Conservation (phyloP, 2,329 filamentous ascomycete species). For the Tolypocladium tropicale region DNA sequence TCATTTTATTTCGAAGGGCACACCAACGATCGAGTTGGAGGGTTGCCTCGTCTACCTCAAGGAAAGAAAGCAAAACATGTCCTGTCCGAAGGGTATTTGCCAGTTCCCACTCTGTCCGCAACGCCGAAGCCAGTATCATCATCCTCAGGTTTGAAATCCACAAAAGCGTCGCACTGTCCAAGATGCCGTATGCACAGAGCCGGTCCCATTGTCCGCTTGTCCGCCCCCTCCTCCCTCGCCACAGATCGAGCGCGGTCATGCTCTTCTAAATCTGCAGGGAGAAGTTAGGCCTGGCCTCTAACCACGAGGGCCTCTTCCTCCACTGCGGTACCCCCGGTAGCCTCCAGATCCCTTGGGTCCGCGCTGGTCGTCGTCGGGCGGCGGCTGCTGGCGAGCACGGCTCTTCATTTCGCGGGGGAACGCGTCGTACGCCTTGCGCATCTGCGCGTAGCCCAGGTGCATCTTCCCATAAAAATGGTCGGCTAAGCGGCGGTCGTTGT, state of each 20-base stretch:
- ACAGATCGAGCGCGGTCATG: not conserved
- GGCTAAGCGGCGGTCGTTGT: conserved; percentile 87
- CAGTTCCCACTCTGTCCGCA: not conserved
- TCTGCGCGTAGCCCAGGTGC: conserved; percentile 96
- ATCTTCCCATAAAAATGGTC: conserved; percentile 99
- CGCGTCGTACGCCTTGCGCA: conserved; percentile 87
- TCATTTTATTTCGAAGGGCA: not conserved
- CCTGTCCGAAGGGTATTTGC: conserved; percentile 1
- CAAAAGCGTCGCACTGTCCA: not conserved
- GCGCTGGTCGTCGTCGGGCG: conserved; percentile 37
- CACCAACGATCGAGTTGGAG: not conserved
- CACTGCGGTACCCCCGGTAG: conserved; percentile 39
- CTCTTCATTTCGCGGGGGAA: conserved; percentile 80
- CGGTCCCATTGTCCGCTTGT: not conserved
- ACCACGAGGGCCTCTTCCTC: conserved; percentile 37
- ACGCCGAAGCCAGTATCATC: not conserved
- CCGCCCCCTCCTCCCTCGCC: not conserved
- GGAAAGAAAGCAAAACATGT: not conserved
- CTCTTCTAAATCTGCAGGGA: not conserved
- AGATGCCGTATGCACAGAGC: not conserved
- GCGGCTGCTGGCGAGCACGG: conserved; percentile 41
- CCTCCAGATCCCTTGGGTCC: conserved; percentile 43
- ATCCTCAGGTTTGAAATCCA: not conserved
- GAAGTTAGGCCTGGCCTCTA: not conserved
- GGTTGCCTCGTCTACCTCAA: not conserved